Conservation (phyloP, 139 green algal genomes). For the Picochlorum sp. region DNA sequence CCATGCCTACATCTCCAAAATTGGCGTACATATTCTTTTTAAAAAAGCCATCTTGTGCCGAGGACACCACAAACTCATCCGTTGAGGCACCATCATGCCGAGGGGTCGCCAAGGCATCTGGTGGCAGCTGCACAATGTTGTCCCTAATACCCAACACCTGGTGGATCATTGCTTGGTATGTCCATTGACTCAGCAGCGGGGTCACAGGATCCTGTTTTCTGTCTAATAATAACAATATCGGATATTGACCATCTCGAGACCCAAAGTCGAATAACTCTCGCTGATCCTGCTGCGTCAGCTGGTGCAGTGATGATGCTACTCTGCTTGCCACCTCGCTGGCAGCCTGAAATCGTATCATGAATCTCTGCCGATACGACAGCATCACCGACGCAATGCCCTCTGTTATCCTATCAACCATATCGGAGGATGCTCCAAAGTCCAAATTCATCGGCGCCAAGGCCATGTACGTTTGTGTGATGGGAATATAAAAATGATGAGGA, state of each 20-base stretch:
- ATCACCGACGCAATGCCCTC: slow-evolving; percentile 73
- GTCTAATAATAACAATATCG: slow-evolving; percentile 78
- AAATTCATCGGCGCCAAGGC: slow-evolving; percentile 34
- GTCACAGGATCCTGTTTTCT: slow-evolving; percentile 81
- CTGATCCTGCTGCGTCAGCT: slow-evolving; percentile 46
- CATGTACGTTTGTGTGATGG: slow-evolving; percentile 32
- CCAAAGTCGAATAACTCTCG: slow-evolving; percentile 80
- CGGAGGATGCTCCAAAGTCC: slow-evolving; percentile 40
- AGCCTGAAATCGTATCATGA: slow-evolving; percentile 74
- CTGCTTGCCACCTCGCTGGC: slow-evolving; percentile 52
- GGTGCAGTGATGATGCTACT: slow-evolving; percentile 62
- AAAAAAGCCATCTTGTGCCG: slow-evolving; percentile 70
- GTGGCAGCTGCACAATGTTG: slow-evolving; percentile 35
- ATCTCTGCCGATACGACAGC: slow-evolving; percentile 65
- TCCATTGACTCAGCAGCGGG: slow-evolving; percentile 67
- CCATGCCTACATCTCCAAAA: slow-evolving; percentile 77
- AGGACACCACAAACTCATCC: slow-evolving; percentile 56
- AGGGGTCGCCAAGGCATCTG: slow-evolving; percentile 2
- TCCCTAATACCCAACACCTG: slow-evolving; percentile 71
- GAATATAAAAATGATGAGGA: slow-evolving; percentile 72
- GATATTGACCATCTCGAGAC: slow-evolving; percentile 19
- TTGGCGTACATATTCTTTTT: slow-evolving; percentile 53
- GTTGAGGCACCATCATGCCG: slow-evolving; percentile 34
- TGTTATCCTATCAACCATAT: slow-evolving; percentile 48
- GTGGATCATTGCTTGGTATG: slow-evolving; percentile 84